phyloP scores from a whole-genome alignment of 148 eudicot species.

The Vaccinium myrtillus region DNA sequence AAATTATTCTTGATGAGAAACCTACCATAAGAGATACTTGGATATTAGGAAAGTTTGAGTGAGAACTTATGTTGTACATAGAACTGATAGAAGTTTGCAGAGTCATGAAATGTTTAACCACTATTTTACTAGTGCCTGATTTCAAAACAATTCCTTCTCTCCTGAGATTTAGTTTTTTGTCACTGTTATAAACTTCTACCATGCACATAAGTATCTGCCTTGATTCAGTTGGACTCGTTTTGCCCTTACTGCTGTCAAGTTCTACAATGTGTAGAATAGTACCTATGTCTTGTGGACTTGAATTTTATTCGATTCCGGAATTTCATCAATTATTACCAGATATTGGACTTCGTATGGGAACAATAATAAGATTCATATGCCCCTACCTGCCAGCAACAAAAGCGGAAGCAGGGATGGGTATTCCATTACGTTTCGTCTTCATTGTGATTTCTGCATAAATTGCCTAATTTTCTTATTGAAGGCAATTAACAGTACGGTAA shows the following conservation, averaged over 20 bases:
- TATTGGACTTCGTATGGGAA: background rate
- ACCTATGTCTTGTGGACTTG: background rate
- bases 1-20: background rate
- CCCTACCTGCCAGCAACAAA: background rate
- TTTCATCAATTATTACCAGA: background rate
- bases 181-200: background rate
- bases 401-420: background rate
- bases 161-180: background rate
- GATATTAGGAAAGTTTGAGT: background rate
- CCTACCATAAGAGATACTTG: background rate
- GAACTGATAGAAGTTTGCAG: background rate
- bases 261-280: background rate
- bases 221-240: background rate
- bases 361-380: background rate
- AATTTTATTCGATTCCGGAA: background rate
- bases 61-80: background rate
- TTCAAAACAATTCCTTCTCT: background rate
- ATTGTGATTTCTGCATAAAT: background rate
- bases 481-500: background rate
- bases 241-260: background rate
- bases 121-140: background rate
- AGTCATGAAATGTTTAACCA: slow-evolving; percentile 2
- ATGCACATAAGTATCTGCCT: background rate
- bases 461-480: background rate
- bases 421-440: background rate